Percentiles rank a stretch among this genome's conserved stretches.
Evolutionary conservation across 2,329 filamentous ascomycete species (phyloP).

Genomic region (Alternaria infectoria): DNA sequence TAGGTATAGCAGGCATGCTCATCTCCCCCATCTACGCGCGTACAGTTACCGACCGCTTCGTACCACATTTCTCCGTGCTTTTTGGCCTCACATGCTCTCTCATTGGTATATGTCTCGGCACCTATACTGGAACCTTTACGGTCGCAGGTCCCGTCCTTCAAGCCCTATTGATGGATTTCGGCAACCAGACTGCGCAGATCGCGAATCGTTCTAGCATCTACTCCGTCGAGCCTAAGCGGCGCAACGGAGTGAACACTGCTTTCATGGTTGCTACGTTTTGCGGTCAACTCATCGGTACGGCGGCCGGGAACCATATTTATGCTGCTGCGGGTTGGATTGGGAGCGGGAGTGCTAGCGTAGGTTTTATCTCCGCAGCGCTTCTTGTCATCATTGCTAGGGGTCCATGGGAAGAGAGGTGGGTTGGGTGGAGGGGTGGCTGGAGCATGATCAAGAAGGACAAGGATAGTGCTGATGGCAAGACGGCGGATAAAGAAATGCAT

Average conservation of each 20-base stretch:
- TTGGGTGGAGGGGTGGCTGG: conserved; percentile 67
- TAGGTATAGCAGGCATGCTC: conserved; percentile 73
- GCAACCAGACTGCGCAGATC: conserved; percentile 75
- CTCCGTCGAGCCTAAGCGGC: conserved; percentile 70
- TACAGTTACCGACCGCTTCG: conserved; percentile 71
- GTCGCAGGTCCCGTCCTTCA: conserved; percentile 76
- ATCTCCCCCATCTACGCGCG: conserved; percentile 73
- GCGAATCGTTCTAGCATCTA: conserved; percentile 76
- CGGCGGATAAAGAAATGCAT: conserved; percentile 25
- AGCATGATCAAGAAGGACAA: conserved; percentile 54
- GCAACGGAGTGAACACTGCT: conserved; percentile 79
- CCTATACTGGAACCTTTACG: conserved; percentile 69
- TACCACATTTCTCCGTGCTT: conserved; percentile 71
- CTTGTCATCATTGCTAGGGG: conserved; percentile 57
- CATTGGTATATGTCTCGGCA: conserved; percentile 69
- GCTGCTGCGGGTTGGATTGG: conserved; percentile 62
- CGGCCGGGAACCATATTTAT: conserved; percentile 62
- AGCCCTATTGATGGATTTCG: conserved; percentile 73
- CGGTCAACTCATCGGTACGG: conserved; percentile 73
- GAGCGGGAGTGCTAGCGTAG: conserved; percentile 64
- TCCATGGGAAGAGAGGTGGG: conserved; percentile 64
- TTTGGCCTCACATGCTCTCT: conserved; percentile 66
- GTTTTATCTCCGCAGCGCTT: conserved; percentile 58
- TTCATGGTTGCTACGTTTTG: conserved; percentile 81
- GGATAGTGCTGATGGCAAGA: conserved; percentile 50